These are phyloP conservation scores for Thuja plicata DNA, from an alignment of 83 land plant species.

Conservation along the genomic window DNA sequence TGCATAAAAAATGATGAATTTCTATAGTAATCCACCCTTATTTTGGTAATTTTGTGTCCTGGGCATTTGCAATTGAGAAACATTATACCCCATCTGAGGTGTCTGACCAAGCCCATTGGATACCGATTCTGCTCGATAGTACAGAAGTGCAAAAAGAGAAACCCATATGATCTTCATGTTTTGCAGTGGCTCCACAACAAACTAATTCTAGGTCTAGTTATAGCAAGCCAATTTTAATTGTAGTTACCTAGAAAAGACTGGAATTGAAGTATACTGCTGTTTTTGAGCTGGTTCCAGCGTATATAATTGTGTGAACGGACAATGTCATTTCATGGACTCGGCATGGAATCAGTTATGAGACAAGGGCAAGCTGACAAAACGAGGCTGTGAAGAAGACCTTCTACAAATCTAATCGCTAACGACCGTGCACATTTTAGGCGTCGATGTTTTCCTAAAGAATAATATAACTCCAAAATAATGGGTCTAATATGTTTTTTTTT, in stretches of 20 bases:
- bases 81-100: neutral
- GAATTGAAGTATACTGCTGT: neutral
- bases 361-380: too few species aligned
- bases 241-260: neutral
- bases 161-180: neutral
- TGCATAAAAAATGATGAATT: neutral
- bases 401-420: too few species aligned
- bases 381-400: too few species aligned
- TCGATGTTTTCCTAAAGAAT: too few species aligned
- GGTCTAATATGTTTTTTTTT: too few species aligned
- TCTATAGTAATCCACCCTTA: neutral
- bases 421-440: too few species aligned
- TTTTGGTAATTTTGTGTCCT: neutral
- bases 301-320: neutral
- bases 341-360: too few species aligned
- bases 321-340: too few species aligned
- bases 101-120: neutral
- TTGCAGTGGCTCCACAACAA: neutral
- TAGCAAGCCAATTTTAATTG: neutral
- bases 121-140: neutral
- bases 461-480: too few species aligned
- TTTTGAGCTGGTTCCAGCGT: neutral
- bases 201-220: neutral
- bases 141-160: neutral
- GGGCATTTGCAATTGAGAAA: neutral